Percentiles rank a stretch among this genome's conserved stretches.
These are phyloP conservation scores for Picochlorum sp. DNA, from an alignment of 139 green algal species.

Conservation along the genomic window DNA sequence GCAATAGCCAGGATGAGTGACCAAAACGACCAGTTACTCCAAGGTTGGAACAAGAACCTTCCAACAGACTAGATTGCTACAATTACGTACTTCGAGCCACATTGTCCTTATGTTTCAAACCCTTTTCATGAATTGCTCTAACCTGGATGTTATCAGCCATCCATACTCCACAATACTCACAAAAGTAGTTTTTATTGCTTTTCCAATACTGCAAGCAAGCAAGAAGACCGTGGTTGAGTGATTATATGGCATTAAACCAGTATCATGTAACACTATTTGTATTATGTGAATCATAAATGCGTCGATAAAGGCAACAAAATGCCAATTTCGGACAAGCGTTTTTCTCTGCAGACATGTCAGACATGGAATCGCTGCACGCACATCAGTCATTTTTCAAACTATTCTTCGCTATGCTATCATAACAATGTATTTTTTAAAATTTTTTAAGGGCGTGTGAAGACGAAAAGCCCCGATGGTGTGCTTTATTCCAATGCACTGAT, in stretches of 20 bases:
- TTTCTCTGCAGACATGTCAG: no score
- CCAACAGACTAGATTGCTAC: neutral
- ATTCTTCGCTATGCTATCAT: no score
- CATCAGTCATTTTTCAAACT: no score
- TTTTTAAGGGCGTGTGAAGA: no score
- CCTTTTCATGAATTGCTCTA: constrained; percentile 38
- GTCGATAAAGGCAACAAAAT: no score
- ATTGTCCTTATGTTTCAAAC: constrained; percentile 44
- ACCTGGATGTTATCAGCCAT: constrained; percentile 36
- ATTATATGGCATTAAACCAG: neutral
- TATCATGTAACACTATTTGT: no score
- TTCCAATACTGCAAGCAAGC: constrained; percentile 9
- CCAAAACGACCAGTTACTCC: neutral
- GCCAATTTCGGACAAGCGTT: no score
- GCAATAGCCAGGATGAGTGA: neutral
- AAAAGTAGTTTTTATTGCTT: constrained; percentile 34
- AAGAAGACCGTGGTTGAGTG: neutral
- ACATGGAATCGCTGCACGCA: no score
- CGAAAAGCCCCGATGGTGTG: no score
- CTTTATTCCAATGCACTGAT: no score
- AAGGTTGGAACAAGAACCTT: neutral
- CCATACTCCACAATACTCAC: constrained; percentile 53
- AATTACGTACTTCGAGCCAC: constrained; percentile 32
- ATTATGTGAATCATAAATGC: no score
- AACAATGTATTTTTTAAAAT: no score